Evolutionary conservation across 768 basidiomycete genomes (phyloP).

Genomic region (Mycena polygramma): DNA sequence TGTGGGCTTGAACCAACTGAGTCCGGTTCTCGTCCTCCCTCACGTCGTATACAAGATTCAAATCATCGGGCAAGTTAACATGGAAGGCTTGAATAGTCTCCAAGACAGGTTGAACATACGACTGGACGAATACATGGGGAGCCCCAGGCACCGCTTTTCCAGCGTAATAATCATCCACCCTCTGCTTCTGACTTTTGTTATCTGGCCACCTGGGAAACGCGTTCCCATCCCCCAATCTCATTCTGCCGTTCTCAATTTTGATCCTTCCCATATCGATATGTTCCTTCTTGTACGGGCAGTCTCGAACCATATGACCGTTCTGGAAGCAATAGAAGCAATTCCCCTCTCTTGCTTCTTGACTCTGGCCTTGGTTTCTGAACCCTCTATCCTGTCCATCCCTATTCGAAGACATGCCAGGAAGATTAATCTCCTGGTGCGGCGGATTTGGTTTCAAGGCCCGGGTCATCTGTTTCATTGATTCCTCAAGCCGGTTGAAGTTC

Average conservation of each 20-base stretch:
- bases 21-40: not conserved
- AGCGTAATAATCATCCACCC: slow-evolving; percentile 11
- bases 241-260: not conserved
- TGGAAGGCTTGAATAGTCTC: not conserved
- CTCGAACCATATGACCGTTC: not conserved
- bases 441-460: not conserved
- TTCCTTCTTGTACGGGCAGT: slow-evolving; percentile 13
- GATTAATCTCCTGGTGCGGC: slow-evolving; percentile 1
- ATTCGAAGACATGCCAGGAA: not conserved
- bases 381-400: not conserved
- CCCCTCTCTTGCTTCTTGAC: not conserved
- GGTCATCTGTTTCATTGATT: not conserved
- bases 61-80: not conserved
- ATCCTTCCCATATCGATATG: not conserved
- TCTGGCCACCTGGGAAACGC: not conserved
- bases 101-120: not conserved
- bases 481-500: not conserved
- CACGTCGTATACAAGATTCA: not conserved
- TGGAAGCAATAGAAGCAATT: slow-evolving; percentile 4
- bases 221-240: slow-evolving; percentile 7
- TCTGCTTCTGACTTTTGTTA: not conserved
- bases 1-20: not conserved
- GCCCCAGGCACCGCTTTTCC: not conserved
- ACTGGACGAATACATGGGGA: not conserved
- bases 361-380: not conserved